Evolutionary conservation across 768 basidiomycete species (phyloP).

Genomic region (Solioccasus polychromus): DNA sequence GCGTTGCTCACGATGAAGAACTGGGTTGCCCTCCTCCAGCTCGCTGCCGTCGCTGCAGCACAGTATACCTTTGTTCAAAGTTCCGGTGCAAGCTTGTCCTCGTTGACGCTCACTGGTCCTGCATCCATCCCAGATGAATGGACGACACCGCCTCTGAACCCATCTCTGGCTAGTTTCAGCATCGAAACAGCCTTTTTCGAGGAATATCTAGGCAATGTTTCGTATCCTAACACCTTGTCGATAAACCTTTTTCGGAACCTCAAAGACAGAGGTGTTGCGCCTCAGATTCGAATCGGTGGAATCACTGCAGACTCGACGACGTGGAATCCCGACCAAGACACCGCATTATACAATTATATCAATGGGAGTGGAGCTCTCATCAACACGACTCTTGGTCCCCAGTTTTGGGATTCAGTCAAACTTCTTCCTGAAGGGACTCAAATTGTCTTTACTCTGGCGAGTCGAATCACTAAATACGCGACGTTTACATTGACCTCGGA

Average conservation of each 20-base stretch:
- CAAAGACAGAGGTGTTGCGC: constrained; percentile 40
- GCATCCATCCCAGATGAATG: constrained; percentile 38
- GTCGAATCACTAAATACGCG: constrained; percentile 1
- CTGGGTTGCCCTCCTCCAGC: neutral
- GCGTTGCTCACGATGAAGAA: constrained; percentile 9
- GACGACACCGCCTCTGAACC: constrained; percentile 43
- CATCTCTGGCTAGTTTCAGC: constrained; percentile 50
- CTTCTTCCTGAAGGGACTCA: constrained; percentile 46
- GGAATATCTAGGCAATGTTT: constrained; percentile 45
- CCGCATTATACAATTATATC: constrained; percentile 37
- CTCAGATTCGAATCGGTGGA: constrained; percentile 50
- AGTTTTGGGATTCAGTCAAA: constrained; percentile 45
- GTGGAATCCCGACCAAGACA: constrained; percentile 41
- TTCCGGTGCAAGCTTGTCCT: constrained; percentile 1
- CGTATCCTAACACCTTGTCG: constrained; percentile 43
- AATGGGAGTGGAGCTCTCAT: constrained; percentile 40
- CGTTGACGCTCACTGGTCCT: constrained; percentile 39
- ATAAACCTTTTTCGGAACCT: constrained; percentile 45
- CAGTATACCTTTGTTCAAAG: constrained; percentile 11
- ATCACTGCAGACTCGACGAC: constrained; percentile 54
- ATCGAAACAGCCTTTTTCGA: constrained; percentile 56
- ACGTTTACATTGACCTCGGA: neutral
- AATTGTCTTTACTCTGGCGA: constrained; percentile 44
- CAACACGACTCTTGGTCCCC: constrained; percentile 51
- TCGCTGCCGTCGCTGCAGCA: constrained; percentile 8